A percentile compares a stretch with the other conserved stretches of the same genome.
phyloP scores from a whole-genome alignment of 139 green algal genomes.

The Chlorella sp. region DNA sequence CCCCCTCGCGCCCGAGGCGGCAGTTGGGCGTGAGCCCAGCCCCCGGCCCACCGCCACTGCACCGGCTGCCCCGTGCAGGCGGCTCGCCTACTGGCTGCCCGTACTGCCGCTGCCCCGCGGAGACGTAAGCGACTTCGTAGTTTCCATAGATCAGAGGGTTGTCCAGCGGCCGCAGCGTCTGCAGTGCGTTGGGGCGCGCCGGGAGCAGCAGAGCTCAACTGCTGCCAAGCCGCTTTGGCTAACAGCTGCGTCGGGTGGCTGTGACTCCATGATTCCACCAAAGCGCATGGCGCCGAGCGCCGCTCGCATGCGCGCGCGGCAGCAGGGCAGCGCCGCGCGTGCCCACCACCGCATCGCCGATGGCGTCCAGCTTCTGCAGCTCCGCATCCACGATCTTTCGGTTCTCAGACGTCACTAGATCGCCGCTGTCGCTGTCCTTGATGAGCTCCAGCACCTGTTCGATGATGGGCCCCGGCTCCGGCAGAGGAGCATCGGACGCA shows the following conservation, averaged over 20 bases:
- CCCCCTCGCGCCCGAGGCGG: too few species aligned
- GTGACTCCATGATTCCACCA: too few species aligned
- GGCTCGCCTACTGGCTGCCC: conserved; percentile 2
- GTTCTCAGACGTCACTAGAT: conserved; percentile 21
- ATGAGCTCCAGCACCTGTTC: conserved; percentile 36
- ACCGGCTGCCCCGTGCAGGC: background rate
- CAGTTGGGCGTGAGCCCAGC: too few species aligned
- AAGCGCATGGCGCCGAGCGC: too few species aligned
- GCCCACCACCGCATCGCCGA: conserved; percentile 26
- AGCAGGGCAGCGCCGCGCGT: background rate
- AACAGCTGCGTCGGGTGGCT: too few species aligned
- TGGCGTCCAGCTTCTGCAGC: conserved; percentile 49
- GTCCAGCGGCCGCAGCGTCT: conserved; percentile 61
- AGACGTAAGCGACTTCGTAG: conserved; percentile 65
- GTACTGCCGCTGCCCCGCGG: conserved; percentile 39
- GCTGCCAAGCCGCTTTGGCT: too few species aligned
- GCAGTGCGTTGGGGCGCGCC: background rate
- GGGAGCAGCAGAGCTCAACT: too few species aligned
- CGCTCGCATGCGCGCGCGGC: too few species aligned
- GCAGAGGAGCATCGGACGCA: too few species aligned
- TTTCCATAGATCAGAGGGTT: conserved; percentile 78
- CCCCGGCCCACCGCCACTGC: too few species aligned
- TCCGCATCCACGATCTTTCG: conserved; percentile 37
- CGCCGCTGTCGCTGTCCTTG: conserved; percentile 54
- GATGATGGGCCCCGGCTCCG: too few species aligned